Conservation (phyloP, 805 yeast genomes). For the Zygoascus biomembranicola region DNA sequence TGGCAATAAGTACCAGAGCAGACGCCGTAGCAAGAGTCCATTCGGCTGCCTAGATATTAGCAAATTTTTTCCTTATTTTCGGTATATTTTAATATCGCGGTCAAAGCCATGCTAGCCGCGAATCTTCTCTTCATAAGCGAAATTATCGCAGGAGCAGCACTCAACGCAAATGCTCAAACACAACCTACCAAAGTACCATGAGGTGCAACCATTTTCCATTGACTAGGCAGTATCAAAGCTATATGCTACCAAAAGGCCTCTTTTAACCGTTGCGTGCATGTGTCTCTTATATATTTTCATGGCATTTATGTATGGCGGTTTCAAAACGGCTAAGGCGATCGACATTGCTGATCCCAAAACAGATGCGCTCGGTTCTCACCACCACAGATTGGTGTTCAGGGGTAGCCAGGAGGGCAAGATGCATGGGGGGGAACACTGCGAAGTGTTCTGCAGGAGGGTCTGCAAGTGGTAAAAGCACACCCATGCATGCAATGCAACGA, state of each 20-base stretch:
- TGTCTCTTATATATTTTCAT: no score
- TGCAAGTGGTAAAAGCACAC: no score
- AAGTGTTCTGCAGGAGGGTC: not conserved
- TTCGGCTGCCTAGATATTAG: constrained; percentile 12
- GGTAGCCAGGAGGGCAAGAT: not conserved
- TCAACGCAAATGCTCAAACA: not conserved
- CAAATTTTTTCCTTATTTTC: no score
- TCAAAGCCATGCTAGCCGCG: no score
- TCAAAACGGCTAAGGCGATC: not conserved
- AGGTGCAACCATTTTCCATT: constrained; percentile 1
- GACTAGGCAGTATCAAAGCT: no score
- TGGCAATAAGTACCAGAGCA: constrained; percentile 10
- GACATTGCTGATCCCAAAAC: not conserved
- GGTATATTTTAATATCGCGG: no score
- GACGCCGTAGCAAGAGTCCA: constrained; percentile 18
- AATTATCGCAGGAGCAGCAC: not conserved
- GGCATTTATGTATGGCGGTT: not conserved
- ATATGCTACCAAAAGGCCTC: no score
- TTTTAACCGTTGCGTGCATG: no score
- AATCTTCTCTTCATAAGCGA: no score
- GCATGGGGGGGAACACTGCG: no score
- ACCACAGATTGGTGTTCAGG: not conserved
- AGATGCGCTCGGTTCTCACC: not conserved
- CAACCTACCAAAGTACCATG: constrained; percentile 4
- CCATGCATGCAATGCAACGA: no score